Evolutionary conservation across 768 basidiomycete genomes (phyloP).

Genomic region (Xerocomus spinulosus): DNA sequence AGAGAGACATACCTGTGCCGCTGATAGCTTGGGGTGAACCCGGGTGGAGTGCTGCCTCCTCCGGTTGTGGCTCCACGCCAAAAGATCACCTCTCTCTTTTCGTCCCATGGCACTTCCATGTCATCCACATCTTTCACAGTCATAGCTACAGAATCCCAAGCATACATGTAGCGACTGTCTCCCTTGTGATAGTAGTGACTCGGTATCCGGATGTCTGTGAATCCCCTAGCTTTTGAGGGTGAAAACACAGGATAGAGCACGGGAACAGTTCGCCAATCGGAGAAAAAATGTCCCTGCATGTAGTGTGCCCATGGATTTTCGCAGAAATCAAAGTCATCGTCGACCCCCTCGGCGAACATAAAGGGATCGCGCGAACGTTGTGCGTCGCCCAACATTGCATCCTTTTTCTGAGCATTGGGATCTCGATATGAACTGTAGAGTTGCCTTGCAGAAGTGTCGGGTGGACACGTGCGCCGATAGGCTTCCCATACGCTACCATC

Average conservation of each 20-base stretch:
- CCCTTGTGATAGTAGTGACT: constrained; percentile 94
- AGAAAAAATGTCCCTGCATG: constrained; percentile 94
- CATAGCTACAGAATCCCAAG: constrained; percentile 76
- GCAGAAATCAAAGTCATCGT: constrained; percentile 77
- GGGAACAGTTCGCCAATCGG: constrained; percentile 88
- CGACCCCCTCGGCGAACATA: constrained; percentile 54
- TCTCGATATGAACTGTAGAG: constrained; percentile 75
- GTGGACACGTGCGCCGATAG: constrained; percentile 87
- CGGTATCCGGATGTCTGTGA: constrained; percentile 87
- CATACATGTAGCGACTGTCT: constrained; percentile 81
- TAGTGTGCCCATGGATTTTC: constrained; percentile 75
- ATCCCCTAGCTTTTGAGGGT: constrained; percentile 82
- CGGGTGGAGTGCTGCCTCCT: constrained; percentile 82
- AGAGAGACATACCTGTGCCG: constrained; percentile 60
- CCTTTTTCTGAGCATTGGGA: constrained; percentile 27
- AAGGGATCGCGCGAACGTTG: constrained; percentile 49
- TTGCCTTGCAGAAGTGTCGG: constrained; percentile 71
- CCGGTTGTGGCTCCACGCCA: constrained; percentile 98
- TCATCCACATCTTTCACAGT: constrained; percentile 73
- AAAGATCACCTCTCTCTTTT: constrained; percentile 83
- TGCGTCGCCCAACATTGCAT: constrained; percentile 26
- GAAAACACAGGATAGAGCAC: constrained; percentile 92
- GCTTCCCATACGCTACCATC: constrained; percentile 91
- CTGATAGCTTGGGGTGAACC: constrained; percentile 80
- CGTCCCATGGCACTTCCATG: constrained; percentile 86